These are phyloP conservation scores for Melanomma pulvis-pyrius DNA, from an alignment of 495 filamentous ascomycete genomes.

Conservation along the genomic window DNA sequence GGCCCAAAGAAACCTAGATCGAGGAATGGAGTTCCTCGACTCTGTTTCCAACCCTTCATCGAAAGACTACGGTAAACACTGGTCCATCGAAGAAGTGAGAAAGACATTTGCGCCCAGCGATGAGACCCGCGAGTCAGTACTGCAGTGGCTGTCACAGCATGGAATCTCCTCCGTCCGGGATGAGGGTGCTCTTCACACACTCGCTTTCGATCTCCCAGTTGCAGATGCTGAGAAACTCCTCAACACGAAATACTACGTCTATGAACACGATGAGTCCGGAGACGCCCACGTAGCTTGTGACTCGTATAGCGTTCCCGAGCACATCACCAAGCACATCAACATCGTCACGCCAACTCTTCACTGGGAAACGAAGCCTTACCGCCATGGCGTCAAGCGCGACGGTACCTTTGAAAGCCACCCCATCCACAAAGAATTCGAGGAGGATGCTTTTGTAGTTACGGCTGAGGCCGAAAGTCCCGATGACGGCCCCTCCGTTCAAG, in stretches of 20 bases:
- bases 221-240: slow-evolving; percentile 46
- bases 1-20: slow-evolving; percentile 48
- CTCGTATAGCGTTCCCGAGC: slow-evolving; percentile 57
- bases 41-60: slow-evolving; percentile 52
- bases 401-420: slow-evolving; percentile 49
- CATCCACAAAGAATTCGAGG: slow-evolving; percentile 35
- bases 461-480: neutral
- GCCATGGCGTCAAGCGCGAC: slow-evolving; percentile 16
- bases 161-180: slow-evolving; percentile 38
- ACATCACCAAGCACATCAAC: slow-evolving; percentile 59
- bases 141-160: slow-evolving; percentile 49
- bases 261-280: slow-evolving; percentile 47
- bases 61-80: slow-evolving; percentile 49
- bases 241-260: slow-evolving; percentile 50
- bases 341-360: slow-evolving; percentile 67
- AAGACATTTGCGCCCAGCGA: slow-evolving; percentile 44
- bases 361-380: slow-evolving; percentile 27
- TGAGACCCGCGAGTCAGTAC: slow-evolving; percentile 41
- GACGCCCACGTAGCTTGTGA: slow-evolving; percentile 42
- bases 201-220: slow-evolving; percentile 45
- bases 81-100: slow-evolving; percentile 45
- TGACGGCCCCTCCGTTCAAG: slow-evolving; percentile 9
- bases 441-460: neutral
- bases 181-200: slow-evolving; percentile 48
- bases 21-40: slow-evolving; percentile 46